Evolutionary conservation across 139 green algal species (phyloP), one percentile per base, ranked within the genome.

Genomic region (Pedinophyceae sp.): DNA sequence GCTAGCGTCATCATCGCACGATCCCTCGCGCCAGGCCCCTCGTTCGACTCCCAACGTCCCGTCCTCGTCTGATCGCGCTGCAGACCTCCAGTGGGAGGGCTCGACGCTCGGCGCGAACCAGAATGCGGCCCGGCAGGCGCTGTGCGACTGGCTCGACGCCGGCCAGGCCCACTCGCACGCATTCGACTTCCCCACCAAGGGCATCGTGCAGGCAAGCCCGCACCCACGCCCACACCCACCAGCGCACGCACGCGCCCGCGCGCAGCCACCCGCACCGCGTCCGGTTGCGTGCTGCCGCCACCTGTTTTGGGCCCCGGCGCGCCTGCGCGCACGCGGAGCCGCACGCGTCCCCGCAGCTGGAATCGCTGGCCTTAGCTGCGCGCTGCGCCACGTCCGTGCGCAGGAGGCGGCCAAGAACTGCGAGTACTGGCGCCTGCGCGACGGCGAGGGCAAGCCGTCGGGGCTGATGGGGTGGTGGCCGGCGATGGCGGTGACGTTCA

Each of bases 71-170:
- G 53, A 29, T 10, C 13, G 16, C 13, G 15, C 24, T 54, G 53
- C 24, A 40, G 15, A n/a, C n/a, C 73, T 72, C 27, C 24, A 57
- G 3, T 81, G 68, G 49, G 45, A 57, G 16, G 63, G 59, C 43
- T 48, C 41, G 19, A 84, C 94, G 66, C 80, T 95, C 20, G 88
- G 92, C 67, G 94, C 94, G 68, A 94, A 78, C 64, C 74, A 82
- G 53, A 57, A 81, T 28, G 54, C n/a, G 2, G 59, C 66, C 30
- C 47, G 52, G 19, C 51, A 67, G 39, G 29, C 22, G 10, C 30
- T 58, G 49, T 52, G 45, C 34, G 22, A 62, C 40, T 62, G 56
- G 56, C 30, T 50, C 20, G 56, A 62, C 48, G 41, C 27, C 15
- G 16, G 18, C 5, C 28, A 29, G 16, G 27, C n/a, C 34, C 27